These are phyloP conservation scores for Leccinum insigne DNA, from an alignment of 1,284 basidiomycete species.

Conservation along the genomic window DNA sequence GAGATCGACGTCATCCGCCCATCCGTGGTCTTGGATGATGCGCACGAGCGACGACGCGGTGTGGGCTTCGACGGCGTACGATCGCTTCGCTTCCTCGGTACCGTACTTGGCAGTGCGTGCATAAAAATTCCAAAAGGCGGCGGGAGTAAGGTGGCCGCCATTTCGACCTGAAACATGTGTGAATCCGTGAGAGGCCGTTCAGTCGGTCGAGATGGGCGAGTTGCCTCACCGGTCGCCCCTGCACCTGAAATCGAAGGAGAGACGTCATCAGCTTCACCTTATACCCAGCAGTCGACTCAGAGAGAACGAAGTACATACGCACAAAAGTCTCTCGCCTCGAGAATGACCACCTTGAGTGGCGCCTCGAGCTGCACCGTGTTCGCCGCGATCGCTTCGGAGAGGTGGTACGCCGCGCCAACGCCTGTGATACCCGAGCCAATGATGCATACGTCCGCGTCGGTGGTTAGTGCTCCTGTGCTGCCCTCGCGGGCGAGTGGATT, in stretches of 20 bases:
- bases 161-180: constrained; percentile 57
- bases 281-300: neutral
- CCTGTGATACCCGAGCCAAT: constrained; percentile 82
- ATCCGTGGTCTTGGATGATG: constrained; percentile 47
- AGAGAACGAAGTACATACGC: constrained; percentile 30
- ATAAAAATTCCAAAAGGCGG: constrained; percentile 48
- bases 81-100: constrained; percentile 52
- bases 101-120: constrained; percentile 43
- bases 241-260: constrained; percentile 50
- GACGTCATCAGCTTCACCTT: neutral
- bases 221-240: constrained; percentile 69
- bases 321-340: constrained; percentile 84
- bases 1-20: constrained; percentile 58
- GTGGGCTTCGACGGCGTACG: constrained; percentile 58
- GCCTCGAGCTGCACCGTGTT: constrained; percentile 9
- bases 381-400: constrained; percentile 43
- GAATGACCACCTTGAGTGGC: constrained; percentile 51
- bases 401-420: constrained; percentile 67
- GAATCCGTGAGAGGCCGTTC: neutral
- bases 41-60: constrained; percentile 49
- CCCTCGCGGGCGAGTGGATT: constrained; percentile 68
- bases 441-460: constrained; percentile 69
- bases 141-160: constrained; percentile 72
- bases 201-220: neutral
- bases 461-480: constrained; percentile 54